These are phyloP conservation scores for Westerdykella ornata DNA, from an alignment of 2,329 filamentous ascomycete genomes.

Conservation along the genomic window DNA sequence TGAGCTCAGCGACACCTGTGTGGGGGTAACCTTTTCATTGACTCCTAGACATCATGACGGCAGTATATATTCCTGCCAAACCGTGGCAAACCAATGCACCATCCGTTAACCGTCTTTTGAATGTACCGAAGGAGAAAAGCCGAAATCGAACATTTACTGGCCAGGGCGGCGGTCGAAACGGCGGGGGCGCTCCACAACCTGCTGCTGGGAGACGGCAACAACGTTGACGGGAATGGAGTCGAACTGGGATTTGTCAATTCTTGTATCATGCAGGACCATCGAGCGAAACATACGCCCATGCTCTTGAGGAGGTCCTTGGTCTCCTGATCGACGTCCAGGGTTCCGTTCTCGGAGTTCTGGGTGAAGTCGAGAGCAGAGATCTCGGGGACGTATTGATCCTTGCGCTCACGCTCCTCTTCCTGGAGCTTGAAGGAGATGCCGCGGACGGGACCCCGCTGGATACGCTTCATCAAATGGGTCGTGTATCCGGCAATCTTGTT, in stretches of 20 bases:
- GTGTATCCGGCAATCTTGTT: constrained; percentile 99
- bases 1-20: constrained; percentile 86
- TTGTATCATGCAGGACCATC: background rate
- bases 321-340: constrained; percentile 89
- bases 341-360: constrained; percentile 86
- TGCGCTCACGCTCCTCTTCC: constrained; percentile 99
- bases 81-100: constrained; percentile 93
- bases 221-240: constrained; percentile 97
- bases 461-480: constrained; percentile 90
- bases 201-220: constrained; percentile 80
- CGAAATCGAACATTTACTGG: constrained; percentile 47
- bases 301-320: constrained; percentile 92
- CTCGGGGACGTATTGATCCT: constrained; percentile 99
- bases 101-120: constrained; percentile 20
- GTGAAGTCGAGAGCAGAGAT: constrained; percentile 97
- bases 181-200: constrained; percentile 73
- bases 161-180: constrained; percentile 60
- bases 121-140: constrained; percentile 21
- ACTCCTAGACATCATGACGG: constrained; percentile 67
- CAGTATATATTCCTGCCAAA: constrained; percentile 70
- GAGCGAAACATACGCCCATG: constrained; percentile 73
- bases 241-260: constrained; percentile 56
- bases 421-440: constrained; percentile 99
- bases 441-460: constrained; percentile 96
- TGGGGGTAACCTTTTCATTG: constrained; percentile 38